Evolutionary conservation across 306 rosid genomes (phyloP).

Genomic region (Cucumis sativus): DNA sequence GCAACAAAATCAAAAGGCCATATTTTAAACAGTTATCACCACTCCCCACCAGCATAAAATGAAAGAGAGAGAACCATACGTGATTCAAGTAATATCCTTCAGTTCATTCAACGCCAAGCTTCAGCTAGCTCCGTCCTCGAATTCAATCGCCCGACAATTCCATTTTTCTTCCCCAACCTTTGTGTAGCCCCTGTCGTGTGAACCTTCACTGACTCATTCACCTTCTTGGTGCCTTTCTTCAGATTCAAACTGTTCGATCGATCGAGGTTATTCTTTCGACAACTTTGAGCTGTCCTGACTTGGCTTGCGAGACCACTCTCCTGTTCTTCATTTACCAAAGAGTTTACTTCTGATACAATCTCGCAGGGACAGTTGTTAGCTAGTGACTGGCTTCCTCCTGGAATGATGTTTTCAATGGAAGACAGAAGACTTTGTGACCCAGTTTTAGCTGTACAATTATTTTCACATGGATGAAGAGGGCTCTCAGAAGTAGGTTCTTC

Average conservation of each 20-base stretch:
- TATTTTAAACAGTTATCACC: slow-evolving; percentile 7
- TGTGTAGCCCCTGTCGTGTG: slow-evolving; percentile 29
- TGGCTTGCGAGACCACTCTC: slow-evolving; percentile 18
- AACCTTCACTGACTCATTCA: slow-evolving; percentile 22
- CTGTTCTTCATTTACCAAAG: slow-evolving; percentile 35
- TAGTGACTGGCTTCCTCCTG: slow-evolving; percentile 38
- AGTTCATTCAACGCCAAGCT: slow-evolving; percentile 75
- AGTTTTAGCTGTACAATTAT: slow-evolving; percentile 19
- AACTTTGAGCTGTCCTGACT: slow-evolving; percentile 7
- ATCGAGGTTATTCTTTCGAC: slow-evolving; percentile 31
- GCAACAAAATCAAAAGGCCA: slow-evolving; percentile 3
- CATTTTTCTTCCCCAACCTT: slow-evolving; percentile 29
- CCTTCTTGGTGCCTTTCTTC: slow-evolving; percentile 30
- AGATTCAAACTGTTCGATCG: slow-evolving; percentile 26
- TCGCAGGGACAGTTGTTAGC: slow-evolving; percentile 53
- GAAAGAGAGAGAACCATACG: slow-evolving; percentile 1
- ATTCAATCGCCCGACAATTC: slow-evolving; percentile 51
- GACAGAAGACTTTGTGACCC: slow-evolving; percentile 33
- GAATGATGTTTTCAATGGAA: slow-evolving; percentile 28
- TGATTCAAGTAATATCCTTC: background rate
- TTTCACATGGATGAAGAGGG: slow-evolving; percentile 20
- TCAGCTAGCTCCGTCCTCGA: slow-evolving; percentile 71
- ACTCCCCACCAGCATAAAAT: slow-evolving; percentile 8
- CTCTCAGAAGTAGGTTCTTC: slow-evolving; percentile 41
- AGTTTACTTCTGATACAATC: slow-evolving; percentile 48